Evolutionary conservation across 352 stramenopile genomes (phyloP).

Genomic region (Phytophthora podocarpi): DNA sequence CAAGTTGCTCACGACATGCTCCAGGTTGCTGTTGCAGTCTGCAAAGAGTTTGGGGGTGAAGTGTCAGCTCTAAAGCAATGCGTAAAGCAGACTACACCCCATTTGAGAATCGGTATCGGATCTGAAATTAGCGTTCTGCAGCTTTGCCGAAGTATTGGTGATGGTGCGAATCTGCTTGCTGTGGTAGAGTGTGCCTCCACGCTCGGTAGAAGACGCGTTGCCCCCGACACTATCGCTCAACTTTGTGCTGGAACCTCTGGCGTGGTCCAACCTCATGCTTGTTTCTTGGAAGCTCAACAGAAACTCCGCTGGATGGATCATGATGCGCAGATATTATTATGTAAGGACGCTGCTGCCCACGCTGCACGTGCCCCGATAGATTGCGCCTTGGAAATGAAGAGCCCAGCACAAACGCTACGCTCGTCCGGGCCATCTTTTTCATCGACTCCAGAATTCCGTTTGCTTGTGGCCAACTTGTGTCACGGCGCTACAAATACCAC

Average conservation of each 20-base stretch:
- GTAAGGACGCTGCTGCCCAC: conserved; percentile 19
- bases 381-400: conserved; percentile 38
- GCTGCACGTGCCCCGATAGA: conserved; percentile 30
- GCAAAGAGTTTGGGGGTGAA: conserved; percentile 22
- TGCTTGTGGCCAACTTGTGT: conserved; percentile 39
- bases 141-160: conserved; percentile 30
- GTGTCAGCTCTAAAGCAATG: conserved; percentile 34
- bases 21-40: conserved; percentile 13
- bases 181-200: conserved; percentile 30
- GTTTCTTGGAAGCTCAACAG: conserved; percentile 46
- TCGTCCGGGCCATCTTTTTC: conserved; percentile 1
- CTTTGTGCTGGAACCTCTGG: conserved; percentile 36
- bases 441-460: background rate
- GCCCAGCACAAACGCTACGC: conserved; percentile 5
- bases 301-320: conserved; percentile 59
- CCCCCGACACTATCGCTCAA: conserved; percentile 21
- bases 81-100: conserved; percentile 25
- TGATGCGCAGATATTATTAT: conserved; percentile 36
- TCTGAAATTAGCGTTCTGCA: conserved; percentile 24
- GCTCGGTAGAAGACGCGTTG: conserved; percentile 28
- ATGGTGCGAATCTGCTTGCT: conserved; percentile 13
- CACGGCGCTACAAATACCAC: conserved; percentile 24
- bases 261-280: conserved; percentile 35
- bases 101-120: conserved; percentile 13
- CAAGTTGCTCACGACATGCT: conserved; percentile 17